Evolutionary conservation across 805 yeast species (phyloP), one percentile per base, ranked within the genome.

Genomic region (Schwanniomyces polymorphus): DNA sequence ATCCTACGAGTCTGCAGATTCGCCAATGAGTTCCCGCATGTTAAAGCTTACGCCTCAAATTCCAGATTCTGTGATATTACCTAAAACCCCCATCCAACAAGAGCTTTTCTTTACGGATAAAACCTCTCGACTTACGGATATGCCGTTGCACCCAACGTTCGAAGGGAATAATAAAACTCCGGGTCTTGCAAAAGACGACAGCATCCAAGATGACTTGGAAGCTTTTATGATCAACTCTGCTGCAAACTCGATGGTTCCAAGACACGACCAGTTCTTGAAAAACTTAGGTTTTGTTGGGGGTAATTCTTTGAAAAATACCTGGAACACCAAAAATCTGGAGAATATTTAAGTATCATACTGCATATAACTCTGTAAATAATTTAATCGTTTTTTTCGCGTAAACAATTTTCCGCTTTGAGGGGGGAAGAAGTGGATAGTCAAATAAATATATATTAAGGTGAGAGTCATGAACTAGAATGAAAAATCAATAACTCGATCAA

Each of bases 121-220:
- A 31, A 12, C 18, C 9, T 14, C 35, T 31, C 35, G 21, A 18
- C 21, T 8, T 16, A 11, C 21, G 17, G 21, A 31, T 31, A 7
- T 14, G 35, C 7, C 8, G 8, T 31, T 31, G 35, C 35, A 31
- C 21, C 21, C 21, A 31, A 31, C 35, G 7, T 31, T 31, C 17
- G 35, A 16, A 14, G 35, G 21, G 35, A 31, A 28, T 28, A 28
- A n/a, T 21, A 31, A 31, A 31, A 31, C 35, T 31, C 21, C 18
- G 21, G 35, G 21, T 14, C 21, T 31, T 8, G 21, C 14, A 14
- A 31, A 31, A 11, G 35, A 31, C 21, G 35, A 31, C 5, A 14
- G 11, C 17, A 7, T 31, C 14, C 35, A 31, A 31, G 43, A 41
- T 9, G 43, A 41, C 16, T 41, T 41, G 21, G 43, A 41, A n/a